Conservation (phyloP, 768 basidiomycete species). For the Mrakia gelida region DNA sequence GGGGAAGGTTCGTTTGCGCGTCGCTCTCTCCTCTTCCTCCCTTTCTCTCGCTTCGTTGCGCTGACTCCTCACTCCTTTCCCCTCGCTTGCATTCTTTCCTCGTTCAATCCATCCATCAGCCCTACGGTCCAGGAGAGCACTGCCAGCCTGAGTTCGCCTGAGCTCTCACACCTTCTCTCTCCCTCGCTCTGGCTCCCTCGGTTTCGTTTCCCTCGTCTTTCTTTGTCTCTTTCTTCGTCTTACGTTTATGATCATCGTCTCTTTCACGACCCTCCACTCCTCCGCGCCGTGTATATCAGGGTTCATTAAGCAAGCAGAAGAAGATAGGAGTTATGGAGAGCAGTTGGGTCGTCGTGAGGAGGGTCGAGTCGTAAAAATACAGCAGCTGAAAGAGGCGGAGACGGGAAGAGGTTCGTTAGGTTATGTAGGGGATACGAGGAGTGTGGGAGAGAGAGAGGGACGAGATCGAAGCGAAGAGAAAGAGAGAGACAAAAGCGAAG, state of each 20-base stretch:
- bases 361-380: neutral
- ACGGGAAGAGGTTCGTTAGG: neutral
- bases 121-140: slow-evolving; percentile 87
- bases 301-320: too few relatives aligned
- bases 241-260: neutral
- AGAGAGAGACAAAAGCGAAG: neutral
- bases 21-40: neutral
- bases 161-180: too few relatives aligned
- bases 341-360: too few relatives aligned
- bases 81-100: too few relatives aligned
- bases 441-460: too few relatives aligned
- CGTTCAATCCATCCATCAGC: slow-evolving; percentile 55
- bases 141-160: slow-evolving; percentile 74
- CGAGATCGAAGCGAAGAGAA: too few relatives aligned
- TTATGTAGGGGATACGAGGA: neutral
- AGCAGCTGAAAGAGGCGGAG: neutral
- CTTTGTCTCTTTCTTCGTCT: neutral
- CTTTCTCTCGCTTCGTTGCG: slow-evolving; percentile 2
- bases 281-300: too few relatives aligned
- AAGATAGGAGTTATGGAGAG: too few relatives aligned
- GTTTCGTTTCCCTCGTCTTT: neutral
- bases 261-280: too few relatives aligned
- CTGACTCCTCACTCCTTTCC: too few relatives aligned
- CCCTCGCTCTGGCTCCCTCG: too few relatives aligned
- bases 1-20: slow-evolving; percentile 55